Base-by-base conservation (phyloP, 805 yeast species). In the Starmera dryadoides region DNA sequence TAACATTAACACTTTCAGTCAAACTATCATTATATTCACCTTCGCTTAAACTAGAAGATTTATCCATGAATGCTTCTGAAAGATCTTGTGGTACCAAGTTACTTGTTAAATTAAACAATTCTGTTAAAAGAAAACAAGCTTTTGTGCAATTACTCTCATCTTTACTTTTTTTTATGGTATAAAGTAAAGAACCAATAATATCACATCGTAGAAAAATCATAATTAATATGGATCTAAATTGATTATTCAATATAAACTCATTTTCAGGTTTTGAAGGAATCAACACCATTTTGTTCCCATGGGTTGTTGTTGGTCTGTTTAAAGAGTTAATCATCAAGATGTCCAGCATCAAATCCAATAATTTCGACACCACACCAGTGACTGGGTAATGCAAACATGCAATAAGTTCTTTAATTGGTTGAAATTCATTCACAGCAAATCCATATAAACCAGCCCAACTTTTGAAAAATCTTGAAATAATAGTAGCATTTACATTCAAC, bases 361-460 rank as follows among this genome's bases (percentile, higher is more conserved):
- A 55, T 22, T 78, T 73, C 28, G 75, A 79, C 31, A 86, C 73
- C 19, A 81, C 59, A 30, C 68, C 56, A 2, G 76, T 66, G 10
- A 77, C 72, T n/a, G 77, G 78, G 38, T 72, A 68, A n/a, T 65
- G 59, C 33, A 93, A 63, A 54, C 88, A 81, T 33, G 68, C 59
- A 3, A 89, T 60, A 22, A 89, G 61, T 38, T 77, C 75, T 32
- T 62, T 64, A 18, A 89, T 53, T 9, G 81, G 71, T 40, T 64
- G 62, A 44, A 76, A 80, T 42, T 77, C 62, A 46, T 79, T 66
- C 40, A 73, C 67, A 1, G 83, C 71, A 48, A 81, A 74, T 14
- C 81, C 74, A 43, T 81, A 69, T 10, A 88, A 52, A 0, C 98
- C 99, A 11, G 83, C 69, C 77, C 91, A 81, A 26, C 78, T 70